Percentiles rank a stretch among this genome's conserved stretches.
Conservation (phyloP, 768 basidiomycete species). For the Termitomyces sp. region DNA sequence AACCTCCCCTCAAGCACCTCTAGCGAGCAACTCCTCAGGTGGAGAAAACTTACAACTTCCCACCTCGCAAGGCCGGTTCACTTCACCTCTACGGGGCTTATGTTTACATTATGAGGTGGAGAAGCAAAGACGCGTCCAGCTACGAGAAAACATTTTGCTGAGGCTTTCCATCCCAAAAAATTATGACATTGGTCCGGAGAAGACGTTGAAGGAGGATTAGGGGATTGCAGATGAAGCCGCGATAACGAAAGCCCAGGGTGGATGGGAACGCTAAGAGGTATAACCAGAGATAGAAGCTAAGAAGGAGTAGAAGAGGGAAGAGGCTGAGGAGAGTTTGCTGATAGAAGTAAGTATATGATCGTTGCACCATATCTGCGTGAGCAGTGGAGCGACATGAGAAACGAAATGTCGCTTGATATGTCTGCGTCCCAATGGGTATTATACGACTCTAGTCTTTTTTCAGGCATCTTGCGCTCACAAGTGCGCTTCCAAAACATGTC, state of each 20-base stretch:
- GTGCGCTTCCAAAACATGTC: constrained; percentile 6
- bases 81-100: constrained; percentile 22
- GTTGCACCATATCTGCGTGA: constrained; percentile 15
- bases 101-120: constrained; percentile 23
- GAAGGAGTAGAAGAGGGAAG: constrained; percentile 4
- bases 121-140: constrained; percentile 16
- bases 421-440: constrained; percentile 20
- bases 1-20: constrained; percentile 12
- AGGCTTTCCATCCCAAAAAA: constrained; percentile 13
- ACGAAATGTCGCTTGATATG: constrained; percentile 13
- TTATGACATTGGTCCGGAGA: neutral
- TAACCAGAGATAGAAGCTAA: neutral
- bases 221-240: constrained; percentile 13
- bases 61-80: constrained; percentile 16
- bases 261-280: constrained; percentile 1
- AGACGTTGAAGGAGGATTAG: constrained; percentile 18
- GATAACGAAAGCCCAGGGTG: constrained; percentile 8
- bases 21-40: constrained; percentile 15
- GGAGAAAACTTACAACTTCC: constrained; percentile 18
- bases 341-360: constrained; percentile 10
- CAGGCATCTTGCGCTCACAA: too few species aligned
- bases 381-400: neutral
- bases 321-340: constrained; percentile 11
- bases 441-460: constrained; percentile 8
- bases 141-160: constrained; percentile 21